Percentiles rank a stretch among this genome's conserved stretches.
These are phyloP conservation scores for Cryptococcus jaspeensis DNA, from an alignment of 1,284 basidiomycete genomes.

Conservation along the genomic window DNA sequence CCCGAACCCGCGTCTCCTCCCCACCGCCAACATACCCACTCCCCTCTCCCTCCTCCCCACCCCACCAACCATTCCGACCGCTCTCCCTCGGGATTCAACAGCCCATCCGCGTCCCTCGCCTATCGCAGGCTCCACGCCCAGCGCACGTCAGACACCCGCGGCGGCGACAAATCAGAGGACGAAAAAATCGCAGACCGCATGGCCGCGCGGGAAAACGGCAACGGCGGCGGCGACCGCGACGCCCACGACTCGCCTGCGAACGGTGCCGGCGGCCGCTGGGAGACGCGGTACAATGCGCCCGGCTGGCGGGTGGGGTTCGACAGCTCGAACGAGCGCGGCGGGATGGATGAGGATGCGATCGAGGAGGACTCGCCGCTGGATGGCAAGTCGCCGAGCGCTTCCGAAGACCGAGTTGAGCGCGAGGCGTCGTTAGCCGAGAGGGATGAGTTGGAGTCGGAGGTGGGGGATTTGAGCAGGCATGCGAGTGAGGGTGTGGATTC, in stretches of 20 bases:
- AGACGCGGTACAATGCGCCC: constrained; percentile 16
- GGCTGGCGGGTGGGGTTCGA: constrained; percentile 36
- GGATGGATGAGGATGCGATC: constrained; percentile 21
- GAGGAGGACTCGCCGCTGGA: constrained; percentile 11
- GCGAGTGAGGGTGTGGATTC: constrained; percentile 3
- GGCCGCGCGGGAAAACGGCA: constrained; percentile 3
- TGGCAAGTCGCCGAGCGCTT: not conserved
- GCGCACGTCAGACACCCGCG: constrained; percentile 26
- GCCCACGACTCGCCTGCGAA: not conserved
- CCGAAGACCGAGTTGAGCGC: not conserved
- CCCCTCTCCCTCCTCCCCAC: constrained; percentile 4
- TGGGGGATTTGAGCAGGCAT: constrained; percentile 4
- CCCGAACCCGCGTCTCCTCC: not conserved
- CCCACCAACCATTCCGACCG: constrained; percentile 3
- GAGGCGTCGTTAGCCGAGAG: constrained; percentile 5
- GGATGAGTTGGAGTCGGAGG: constrained; percentile 21
- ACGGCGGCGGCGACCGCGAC: not conserved
- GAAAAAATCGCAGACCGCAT: constrained; percentile 11
- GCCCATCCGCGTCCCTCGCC: constrained; percentile 11
- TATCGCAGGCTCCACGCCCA: constrained; percentile 25
- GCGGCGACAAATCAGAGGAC: constrained; percentile 18
- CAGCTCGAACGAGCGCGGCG: constrained; percentile 38
- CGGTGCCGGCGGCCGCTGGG: constrained; percentile 6
- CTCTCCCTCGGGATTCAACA: constrained; percentile 5
- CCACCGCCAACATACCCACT: not conserved